A percentile compares a stretch with the other conserved stretches of the same genome.
Evolutionary conservation across 371 early-diverging fungal species (phyloP).

Genomic region (Circinella umbellata): DNA sequence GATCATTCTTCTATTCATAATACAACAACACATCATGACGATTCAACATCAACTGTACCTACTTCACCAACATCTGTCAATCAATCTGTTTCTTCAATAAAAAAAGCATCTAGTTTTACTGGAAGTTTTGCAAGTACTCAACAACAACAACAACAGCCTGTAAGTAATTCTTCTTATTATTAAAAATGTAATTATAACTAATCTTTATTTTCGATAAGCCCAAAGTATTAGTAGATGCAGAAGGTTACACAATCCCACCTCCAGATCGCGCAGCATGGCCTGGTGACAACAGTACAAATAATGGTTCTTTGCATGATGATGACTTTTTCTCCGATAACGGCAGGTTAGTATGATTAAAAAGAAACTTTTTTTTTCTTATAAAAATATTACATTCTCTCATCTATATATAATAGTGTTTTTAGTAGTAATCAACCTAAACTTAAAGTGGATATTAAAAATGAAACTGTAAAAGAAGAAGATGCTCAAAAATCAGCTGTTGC

Average conservation of each 20-base stretch:
- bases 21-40: background rate
- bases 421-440: constrained; percentile 25
- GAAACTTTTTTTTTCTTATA: too few species aligned
- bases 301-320: constrained; percentile 12
- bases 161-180: background rate
- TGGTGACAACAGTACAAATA: constrained; percentile 14
- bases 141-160: constrained; percentile 8
- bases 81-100: constrained; percentile 20
- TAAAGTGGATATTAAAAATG: constrained; percentile 41
- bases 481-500: constrained; percentile 35
- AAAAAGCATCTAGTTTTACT: constrained; percentile 37
- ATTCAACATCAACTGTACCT: constrained; percentile 16
- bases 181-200: background rate
- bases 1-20: background rate
- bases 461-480: constrained; percentile 37
- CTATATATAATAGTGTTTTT: constrained; percentile 21
- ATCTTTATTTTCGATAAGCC: constrained; percentile 7
- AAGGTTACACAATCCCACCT: constrained; percentile 60
- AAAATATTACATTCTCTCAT: too few species aligned
- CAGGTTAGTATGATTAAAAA: constrained; percentile 15
- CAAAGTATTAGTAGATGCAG: constrained; percentile 38
- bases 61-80: constrained; percentile 24
- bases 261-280: constrained; percentile 55
- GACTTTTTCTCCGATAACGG: constrained; percentile 30
- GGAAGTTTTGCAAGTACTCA: constrained; percentile 31